Base-by-base conservation (phyloP, 1,139 yeast genomes). In the Debaryomycetaceae sp. region DNA sequence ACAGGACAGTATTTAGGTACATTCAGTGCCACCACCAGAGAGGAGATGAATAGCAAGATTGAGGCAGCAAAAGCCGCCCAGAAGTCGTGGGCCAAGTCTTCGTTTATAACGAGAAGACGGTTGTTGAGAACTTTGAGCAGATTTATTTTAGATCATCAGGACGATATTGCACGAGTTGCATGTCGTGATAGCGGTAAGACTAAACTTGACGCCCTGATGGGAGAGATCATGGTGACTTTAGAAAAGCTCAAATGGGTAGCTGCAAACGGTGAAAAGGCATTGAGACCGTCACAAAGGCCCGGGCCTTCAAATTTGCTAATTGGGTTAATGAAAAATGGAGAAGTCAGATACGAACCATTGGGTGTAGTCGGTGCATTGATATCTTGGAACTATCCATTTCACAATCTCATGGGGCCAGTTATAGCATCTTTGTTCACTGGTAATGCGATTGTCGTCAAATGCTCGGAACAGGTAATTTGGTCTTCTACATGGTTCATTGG, bases 171-270 rank as follows among this genome's bases (percentile, higher is more conserved):
- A 4, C 74, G 96, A 42, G 85, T 93, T 6, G 97, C 98, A 0
- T 93, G 98, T 63, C 76, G 98, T 54, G 99, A 93, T 60, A 86
- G 96, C 27, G 99, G 99, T 34, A 93, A 93, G 62, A 91, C 99
- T 2, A 84, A 87, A 83, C 72, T 93, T 39, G 98, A 93, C 68
- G 98, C 99, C 2, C 85, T 93, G 46, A 84, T 93, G 85, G 99
- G 99, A 39, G 99, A 93, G 61, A 83, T 86, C 36, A 78, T 93
- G 80, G 98, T 90, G 8, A 91, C 98, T 0, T 72, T 91, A 52
- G 99, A 93, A 62, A 93, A 93, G 63, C 69, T 91, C 56, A 83
- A 85, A 54, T 93, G 99, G 99, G 83, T 87, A 41, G 74, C 88
- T 42, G 78, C 83, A 52, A 82, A 93, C 60, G 98, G 98, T 31